Evolutionary conservation across 1,284 basidiomycete genomes (phyloP).

Genomic region (Volvariella volvacea): DNA sequence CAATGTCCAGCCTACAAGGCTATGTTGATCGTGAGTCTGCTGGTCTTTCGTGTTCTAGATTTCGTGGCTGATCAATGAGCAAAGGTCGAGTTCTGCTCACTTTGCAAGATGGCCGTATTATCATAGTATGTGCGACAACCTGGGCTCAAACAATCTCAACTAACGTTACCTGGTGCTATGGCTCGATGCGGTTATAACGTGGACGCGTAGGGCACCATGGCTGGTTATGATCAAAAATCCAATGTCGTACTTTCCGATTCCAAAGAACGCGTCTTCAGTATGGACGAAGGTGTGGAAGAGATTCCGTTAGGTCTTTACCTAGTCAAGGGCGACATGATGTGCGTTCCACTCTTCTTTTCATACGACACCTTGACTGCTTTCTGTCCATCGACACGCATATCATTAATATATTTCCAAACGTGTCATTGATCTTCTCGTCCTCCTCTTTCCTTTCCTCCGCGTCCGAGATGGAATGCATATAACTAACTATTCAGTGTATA

Average conservation of each 20-base stretch:
- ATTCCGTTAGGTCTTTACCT: constrained; percentile 94
- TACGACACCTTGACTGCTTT: neutral
- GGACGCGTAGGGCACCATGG: constrained; percentile 69
- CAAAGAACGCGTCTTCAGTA: constrained; percentile 85
- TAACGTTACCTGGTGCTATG: too few species aligned
- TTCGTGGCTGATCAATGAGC: too few species aligned
- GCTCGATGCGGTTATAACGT: neutral
- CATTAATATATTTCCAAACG: neutral
- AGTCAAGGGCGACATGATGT: constrained; percentile 98
- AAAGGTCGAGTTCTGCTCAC: constrained; percentile 69
- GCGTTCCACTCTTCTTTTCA: constrained; percentile 21
- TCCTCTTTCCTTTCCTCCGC: constrained; percentile 4
- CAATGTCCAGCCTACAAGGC: constrained; percentile 78
- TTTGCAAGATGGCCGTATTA: constrained; percentile 87
- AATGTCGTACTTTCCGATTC: constrained; percentile 90
- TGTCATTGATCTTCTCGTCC: constrained; percentile 5
- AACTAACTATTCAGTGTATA: too few species aligned
- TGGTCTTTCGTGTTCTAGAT: constrained; percentile 26
- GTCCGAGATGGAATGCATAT: too few species aligned
- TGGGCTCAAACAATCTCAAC: too few species aligned
- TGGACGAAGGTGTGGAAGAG: constrained; percentile 91
- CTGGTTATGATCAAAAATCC: constrained; percentile 88
- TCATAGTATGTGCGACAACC: constrained; percentile 59
- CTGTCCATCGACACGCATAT: neutral
- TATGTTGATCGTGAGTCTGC: constrained; percentile 69